phyloP scores from a whole-genome alignment of 306 rosid genomes.

The Canavalia gladiata region DNA sequence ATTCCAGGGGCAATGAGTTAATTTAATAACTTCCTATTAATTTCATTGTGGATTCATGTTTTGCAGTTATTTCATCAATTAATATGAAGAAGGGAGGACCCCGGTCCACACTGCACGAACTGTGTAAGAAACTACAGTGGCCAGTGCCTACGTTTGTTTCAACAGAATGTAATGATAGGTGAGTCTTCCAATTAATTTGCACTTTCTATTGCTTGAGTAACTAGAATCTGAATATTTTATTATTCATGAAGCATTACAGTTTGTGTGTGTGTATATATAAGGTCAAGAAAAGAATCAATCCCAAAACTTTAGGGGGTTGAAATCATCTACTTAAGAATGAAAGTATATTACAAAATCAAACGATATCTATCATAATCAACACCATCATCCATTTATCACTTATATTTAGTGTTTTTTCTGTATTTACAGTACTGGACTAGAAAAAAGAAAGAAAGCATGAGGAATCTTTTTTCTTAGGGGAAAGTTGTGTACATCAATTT shows the following conservation, averaged over 20 bases:
- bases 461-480: not conserved
- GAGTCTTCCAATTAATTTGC: constrained; percentile 22
- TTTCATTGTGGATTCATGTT: constrained; percentile 37
- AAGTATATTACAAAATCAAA: not conserved
- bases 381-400: not conserved
- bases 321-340: not conserved
- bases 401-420: too few relatives aligned
- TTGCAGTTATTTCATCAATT: constrained; percentile 64
- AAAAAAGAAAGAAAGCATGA: not conserved
- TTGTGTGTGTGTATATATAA: not conserved
- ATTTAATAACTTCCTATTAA: constrained; percentile 18
- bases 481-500: not conserved
- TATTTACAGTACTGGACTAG: not conserved
- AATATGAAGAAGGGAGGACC: constrained; percentile 93
- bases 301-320: not conserved
- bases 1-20: not conserved
- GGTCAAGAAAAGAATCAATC: not conserved
- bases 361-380: not conserved
- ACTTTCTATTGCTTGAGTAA: not conserved
- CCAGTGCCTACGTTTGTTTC: constrained; percentile 71
- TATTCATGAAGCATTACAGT: not conserved
- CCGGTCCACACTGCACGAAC: constrained; percentile 62
- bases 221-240: not conserved
- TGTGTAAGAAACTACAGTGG: constrained; percentile 87
- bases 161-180: constrained; percentile 76